Base-by-base conservation (phyloP, 225 moss, liverwort and hornwort species). In the Sphagnum tenellum region DNA sequence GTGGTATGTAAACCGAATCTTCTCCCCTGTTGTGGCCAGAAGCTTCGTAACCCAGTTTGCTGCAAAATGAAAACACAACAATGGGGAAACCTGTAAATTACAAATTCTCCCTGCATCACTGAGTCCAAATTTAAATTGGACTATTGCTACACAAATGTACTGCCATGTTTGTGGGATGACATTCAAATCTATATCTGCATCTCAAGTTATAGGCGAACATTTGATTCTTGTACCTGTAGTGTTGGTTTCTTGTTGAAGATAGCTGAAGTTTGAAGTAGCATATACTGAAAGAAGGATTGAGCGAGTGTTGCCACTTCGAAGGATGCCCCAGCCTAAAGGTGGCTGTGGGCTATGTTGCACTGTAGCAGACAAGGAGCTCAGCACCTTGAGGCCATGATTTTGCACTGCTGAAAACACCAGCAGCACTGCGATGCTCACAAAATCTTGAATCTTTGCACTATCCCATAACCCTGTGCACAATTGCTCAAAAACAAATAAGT, bases 281-380 rank as follows among this genome's bases (percentile, higher is more conserved):
- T 96, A 92, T 12, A 92, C 95, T 70, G 92, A 96, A 71, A 96
- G 73, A 56, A 96, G 89, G 48, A 92, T 78, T 63, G 95, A 90
- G 61, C 95, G 74, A 47, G 89, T 76, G 80, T 84, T 92, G 63
- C 86, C 86, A 49, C 83, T 78, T 76, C 82, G 82, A 49, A 96
- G 75, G 48, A 92, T 78, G 69, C 95, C 88, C 89, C 86, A 92
- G 46, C 89, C 92, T 61, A 89, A 72, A 62, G 95, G 92, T 29
- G 86, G 83, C 67, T 92, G 86, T 62, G 91, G 88, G 66, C 89
- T 87, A 50, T 90, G 92, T 70, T 90, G 89, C 63, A 92, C 81
- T 47, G 92, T 89, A 56, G 92, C 85, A 57, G 95, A 92, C 62
- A 96, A 70, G 50, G 95, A 96, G 74, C 88, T 96, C 80, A 89